These are phyloP conservation scores for Stemphylium beticola DNA, from an alignment of 2,329 filamentous ascomycete genomes.

Conservation along the genomic window DNA sequence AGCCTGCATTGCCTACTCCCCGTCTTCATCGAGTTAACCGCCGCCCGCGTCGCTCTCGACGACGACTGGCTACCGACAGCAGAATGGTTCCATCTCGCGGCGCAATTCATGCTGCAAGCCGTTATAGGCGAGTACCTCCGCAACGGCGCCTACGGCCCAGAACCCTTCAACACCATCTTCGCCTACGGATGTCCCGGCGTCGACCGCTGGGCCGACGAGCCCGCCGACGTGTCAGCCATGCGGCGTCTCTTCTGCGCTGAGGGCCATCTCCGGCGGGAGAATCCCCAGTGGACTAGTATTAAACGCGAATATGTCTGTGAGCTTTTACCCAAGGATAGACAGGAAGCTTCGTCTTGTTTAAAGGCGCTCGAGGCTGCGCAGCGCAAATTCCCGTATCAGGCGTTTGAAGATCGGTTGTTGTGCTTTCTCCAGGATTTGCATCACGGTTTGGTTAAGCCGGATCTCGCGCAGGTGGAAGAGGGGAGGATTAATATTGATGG, in stretches of 20 bases:
- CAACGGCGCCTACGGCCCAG: constrained; percentile 44
- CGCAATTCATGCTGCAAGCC: constrained; percentile 58
- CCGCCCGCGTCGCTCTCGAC: constrained; percentile 40
- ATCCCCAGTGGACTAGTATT: constrained; percentile 47
- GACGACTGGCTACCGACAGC: constrained; percentile 44
- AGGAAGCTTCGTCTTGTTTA: constrained; percentile 11
- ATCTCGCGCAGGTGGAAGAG: constrained; percentile 60
- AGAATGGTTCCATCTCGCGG: constrained; percentile 55
- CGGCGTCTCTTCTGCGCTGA: constrained; percentile 46
- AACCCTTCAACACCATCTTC: constrained; percentile 53
- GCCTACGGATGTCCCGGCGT: constrained; percentile 51
- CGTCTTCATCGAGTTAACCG: constrained; percentile 60
- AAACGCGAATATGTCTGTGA: constrained; percentile 43
- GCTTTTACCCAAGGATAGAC: constrained; percentile 15
- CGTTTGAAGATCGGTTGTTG: constrained; percentile 51
- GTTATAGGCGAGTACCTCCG: constrained; percentile 56
- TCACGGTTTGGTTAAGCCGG: constrained; percentile 52
- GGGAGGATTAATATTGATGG: constrained; percentile 49
- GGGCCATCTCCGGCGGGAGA: constrained; percentile 32
- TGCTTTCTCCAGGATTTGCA: constrained; percentile 54
- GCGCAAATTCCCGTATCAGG: constrained; percentile 40
- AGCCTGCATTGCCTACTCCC: constrained; percentile 52
- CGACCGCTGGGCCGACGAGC: constrained; percentile 29
- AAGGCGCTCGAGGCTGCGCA: constrained; percentile 37
- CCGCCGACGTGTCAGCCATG: constrained; percentile 38